Conservation (phyloP, 176 grass and related monocot species). For the Neostapfia colusana region DNA sequence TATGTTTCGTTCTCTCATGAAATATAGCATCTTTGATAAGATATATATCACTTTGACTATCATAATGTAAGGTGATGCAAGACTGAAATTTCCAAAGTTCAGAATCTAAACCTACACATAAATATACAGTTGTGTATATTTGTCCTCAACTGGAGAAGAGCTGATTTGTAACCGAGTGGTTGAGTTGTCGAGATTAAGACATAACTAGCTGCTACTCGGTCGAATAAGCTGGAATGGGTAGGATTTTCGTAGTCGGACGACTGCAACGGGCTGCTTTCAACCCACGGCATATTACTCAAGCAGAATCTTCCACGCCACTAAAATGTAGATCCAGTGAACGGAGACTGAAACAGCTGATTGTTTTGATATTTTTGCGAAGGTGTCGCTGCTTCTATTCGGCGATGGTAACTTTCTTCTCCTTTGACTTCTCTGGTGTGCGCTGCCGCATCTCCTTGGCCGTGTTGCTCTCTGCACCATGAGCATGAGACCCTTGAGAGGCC, state of each 20-base stretch:
- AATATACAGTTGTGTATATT: background rate
- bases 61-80: too few species aligned
- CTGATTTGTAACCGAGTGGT: background rate
- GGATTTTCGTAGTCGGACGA: slow-evolving; percentile 58
- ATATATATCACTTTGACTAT: too few species aligned
- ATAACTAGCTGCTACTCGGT: slow-evolving; percentile 19
- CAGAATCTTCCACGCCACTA: background rate
- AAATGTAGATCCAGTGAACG: background rate
- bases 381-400: background rate
- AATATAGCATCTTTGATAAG: too few species aligned
- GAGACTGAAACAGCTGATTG: background rate
- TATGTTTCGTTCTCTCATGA: too few species aligned
- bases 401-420: slow-evolving; percentile 55
- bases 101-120: too few species aligned
- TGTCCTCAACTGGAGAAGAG: slow-evolving; percentile 4
- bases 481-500: slow-evolving; percentile 34
- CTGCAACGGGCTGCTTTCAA: slow-evolving; percentile 38
- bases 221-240: slow-evolving; percentile 63
- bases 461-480: slow-evolving; percentile 30
- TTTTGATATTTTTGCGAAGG: slow-evolving; percentile 15
- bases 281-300: background rate
- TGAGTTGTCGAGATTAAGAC: background rate
- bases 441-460: background rate
- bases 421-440: slow-evolving; percentile 34
- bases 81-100: too few species aligned